Evolutionary conservation across 1,139 yeast species (phyloP), one percentile per base, ranked within the genome.

Genomic region (Lodderomyces oxycetoniae): DNA sequence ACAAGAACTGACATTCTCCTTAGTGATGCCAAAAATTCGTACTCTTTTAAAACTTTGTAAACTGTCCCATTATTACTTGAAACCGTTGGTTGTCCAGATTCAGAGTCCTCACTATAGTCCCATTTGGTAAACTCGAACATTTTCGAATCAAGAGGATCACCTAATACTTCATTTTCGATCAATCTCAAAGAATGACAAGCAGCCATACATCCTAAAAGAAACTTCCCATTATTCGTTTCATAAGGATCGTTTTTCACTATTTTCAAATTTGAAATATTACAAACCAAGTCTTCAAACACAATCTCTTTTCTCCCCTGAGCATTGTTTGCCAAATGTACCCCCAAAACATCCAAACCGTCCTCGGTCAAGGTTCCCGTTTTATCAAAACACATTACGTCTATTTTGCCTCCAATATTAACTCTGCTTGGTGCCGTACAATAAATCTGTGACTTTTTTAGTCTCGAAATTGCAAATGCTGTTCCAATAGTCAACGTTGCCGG

Each of bases 401-500:
- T 57, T 49, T 91, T 88, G 4, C 98, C 98, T 24, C 96, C 96
- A 20, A 91, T 80, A 53, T 93, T 93, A 29, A 93, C 94, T 41
- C 95, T 71, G 1, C 91, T 84, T 2, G 98, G 98, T 1, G 96
- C 78, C 38, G 88, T 91, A 56, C 98, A 93, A 49, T 79, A 91
- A 4, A 93, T 82, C 31, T 75, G 66, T 31, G 48, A 41, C 39
- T 71, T 63, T 42, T 86, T 78, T 43, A 93, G 65, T 42, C 98
- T 68, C 22, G 77, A 70, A 26, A 93, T 62, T 0, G 98, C 95
- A 63, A 93, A 88, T 42, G 91, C 87, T 0, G 96, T 88, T 21
- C 98, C 98, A 42, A 93, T 91, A 0, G 98, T 88, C 41, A 91
- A 65, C 0, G 98, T 93, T 0, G 98, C 98, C 0, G 99, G 99